Evolutionary conservation across 2,329 filamentous ascomycete species (phyloP).

Genomic region (Arthroderma uncinatum): DNA sequence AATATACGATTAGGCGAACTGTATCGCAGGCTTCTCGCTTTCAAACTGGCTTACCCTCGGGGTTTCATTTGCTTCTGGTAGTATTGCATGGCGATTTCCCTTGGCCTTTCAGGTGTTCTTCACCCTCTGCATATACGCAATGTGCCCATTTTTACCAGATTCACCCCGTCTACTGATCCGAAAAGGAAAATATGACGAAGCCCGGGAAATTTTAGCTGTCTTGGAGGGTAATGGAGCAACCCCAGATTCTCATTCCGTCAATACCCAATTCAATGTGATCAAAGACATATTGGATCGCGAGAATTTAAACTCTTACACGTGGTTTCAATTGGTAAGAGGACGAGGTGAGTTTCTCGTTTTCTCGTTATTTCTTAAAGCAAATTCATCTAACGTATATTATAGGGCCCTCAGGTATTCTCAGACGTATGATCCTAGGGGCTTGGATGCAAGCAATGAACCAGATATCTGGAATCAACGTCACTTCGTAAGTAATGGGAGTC

Average conservation of each 20-base stretch:
- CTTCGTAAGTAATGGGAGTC: constrained; percentile 11
- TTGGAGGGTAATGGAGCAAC: constrained; percentile 27
- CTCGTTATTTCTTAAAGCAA: constrained; percentile 17
- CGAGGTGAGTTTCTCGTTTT: constrained; percentile 17
- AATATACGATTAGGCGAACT: constrained; percentile 18
- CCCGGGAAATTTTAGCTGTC: constrained; percentile 35
- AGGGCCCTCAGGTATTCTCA: constrained; percentile 28
- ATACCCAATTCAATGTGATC: constrained; percentile 26
- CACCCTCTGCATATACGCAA: constrained; percentile 29
- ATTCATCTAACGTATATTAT: constrained; percentile 32
- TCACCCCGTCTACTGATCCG: constrained; percentile 23
- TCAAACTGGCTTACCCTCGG: constrained; percentile 38
- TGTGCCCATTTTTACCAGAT: constrained; percentile 27
- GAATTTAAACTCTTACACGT: constrained; percentile 35
- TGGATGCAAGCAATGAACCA: constrained; percentile 33
- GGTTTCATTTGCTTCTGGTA: constrained; percentile 16
- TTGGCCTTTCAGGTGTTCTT: constrained; percentile 41
- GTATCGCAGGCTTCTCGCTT: constrained; percentile 34
- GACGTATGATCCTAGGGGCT: constrained; percentile 37
- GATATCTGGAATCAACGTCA: constrained; percentile 30
- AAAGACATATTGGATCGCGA: constrained; percentile 35
- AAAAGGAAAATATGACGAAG: constrained; percentile 32
- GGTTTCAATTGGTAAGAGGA: constrained; percentile 36
- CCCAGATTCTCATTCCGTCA: constrained; percentile 20
- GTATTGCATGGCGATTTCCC: constrained; percentile 36